Evolutionary conservation across 805 yeast species (phyloP), one percentile per base, ranked within the genome.

Genomic region (Diddensiella transvaalensis): DNA sequence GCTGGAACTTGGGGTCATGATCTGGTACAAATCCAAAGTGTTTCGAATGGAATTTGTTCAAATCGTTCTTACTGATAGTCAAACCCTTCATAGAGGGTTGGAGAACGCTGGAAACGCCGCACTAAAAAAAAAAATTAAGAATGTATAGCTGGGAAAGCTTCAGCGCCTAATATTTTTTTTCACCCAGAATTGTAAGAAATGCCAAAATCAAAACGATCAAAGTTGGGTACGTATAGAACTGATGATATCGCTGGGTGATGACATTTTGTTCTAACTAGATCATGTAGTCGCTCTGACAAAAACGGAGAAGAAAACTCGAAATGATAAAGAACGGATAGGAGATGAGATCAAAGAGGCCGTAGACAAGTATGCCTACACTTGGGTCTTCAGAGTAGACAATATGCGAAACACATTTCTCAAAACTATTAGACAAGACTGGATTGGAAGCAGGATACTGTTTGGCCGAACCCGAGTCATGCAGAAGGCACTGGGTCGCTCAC

Each of bases 151-250:
- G n/a, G n/a, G n/a, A n/a, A n/a, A n/a, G n/a, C n/a, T n/a, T n/a
- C n/a, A n/a, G n/a, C n/a, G n/a, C n/a, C n/a, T n/a, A n/a, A n/a
- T n/a, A n/a, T n/a, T n/a, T n/a, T n/a, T n/a, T n/a, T n/a, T n/a
- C n/a, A n/a, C n/a, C n/a, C n/a, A n/a, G n/a, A n/a, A n/a, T n/a
- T n/a, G n/a, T n/a, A n/a, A n/a, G n/a, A 58, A 50, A 91, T 91
- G 99, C 97, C 99, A 54, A 87, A 96, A 78, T 89, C 97, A 32
- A 90, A 83, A 68, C 91, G 98, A 79, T 85, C 96, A 58, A 93
- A 87, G 82, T 83, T 90, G 59, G 55, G 68, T 64, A 57, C 24
- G 68, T 63, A 3, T 26, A 17, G 6, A 24, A 5, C n/a, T 11
- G 2, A 11, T 19, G 13, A 26, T 26, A 26, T 26, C 11, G 32